Evolutionary conservation across 306 rosid species (phyloP).

Genomic region (Macrotyloma uniflorum): DNA sequence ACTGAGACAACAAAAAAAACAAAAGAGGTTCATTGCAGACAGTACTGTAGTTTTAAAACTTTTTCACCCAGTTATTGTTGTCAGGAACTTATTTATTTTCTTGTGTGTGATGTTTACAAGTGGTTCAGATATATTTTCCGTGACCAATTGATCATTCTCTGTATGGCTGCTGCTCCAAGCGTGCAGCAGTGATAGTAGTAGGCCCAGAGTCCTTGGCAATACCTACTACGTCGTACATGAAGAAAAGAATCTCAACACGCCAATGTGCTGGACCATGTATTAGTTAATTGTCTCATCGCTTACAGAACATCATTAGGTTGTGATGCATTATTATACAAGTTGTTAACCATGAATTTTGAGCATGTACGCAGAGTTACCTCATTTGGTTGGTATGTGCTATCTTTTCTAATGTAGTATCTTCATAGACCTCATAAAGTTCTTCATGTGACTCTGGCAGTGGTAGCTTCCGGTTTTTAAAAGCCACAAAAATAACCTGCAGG

Average conservation of each 20-base stretch:
- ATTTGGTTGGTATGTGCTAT: slow-evolving; percentile 73
- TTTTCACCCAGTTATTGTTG: slow-evolving; percentile 37
- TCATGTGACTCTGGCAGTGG: slow-evolving; percentile 49
- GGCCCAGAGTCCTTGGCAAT: slow-evolving; percentile 52
- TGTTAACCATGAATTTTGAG: slow-evolving; percentile 22
- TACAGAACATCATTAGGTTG: slow-evolving; percentile 37
- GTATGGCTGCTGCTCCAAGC: slow-evolving; percentile 44
- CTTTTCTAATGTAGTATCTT: slow-evolving; percentile 48
- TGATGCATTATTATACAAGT: slow-evolving; percentile 20
- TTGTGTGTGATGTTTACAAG: slow-evolving; percentile 3
- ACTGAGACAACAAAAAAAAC: slow-evolving; percentile 19
- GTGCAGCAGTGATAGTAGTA: slow-evolving; percentile 46
- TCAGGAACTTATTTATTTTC: slow-evolving; percentile 37
- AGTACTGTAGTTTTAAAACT: slow-evolving; percentile 23
- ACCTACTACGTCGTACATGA: slow-evolving; percentile 46
- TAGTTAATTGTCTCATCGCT: slow-evolving; percentile 32
- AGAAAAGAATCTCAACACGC: slow-evolving; percentile 49
- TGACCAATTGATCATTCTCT: slow-evolving; percentile 44
- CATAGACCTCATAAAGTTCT: slow-evolving; percentile 67
- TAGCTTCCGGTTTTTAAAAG: slow-evolving; percentile 64
- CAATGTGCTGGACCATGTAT: slow-evolving; percentile 38
- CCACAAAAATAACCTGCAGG: slow-evolving; percentile 73
- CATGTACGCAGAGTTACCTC: slow-evolving; percentile 50
- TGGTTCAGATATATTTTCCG: slow-evolving; percentile 36
- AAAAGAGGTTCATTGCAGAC: slow-evolving; percentile 6